Evolutionary conservation across 2,329 filamentous ascomycete genomes (phyloP), one percentile per base, ranked within the genome.

Genomic region (Colletotrichum neosansevieriae): DNA sequence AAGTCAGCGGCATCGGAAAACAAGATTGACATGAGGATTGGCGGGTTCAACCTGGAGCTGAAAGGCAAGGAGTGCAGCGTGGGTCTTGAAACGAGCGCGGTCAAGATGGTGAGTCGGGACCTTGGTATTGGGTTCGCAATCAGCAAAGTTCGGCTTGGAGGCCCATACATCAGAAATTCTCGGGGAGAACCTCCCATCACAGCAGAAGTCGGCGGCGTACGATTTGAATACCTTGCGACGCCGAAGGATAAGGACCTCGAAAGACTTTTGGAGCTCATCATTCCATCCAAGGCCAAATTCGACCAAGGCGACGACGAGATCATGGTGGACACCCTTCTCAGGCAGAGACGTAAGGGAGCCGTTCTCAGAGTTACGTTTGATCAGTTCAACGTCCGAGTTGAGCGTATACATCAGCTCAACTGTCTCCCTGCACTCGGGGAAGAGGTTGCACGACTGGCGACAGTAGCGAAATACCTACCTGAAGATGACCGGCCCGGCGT

Each of bases 401-500:
- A 84, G 7, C 88, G 90, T 69, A 79, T 93, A 44, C 82, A 87
- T 11, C 88, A 91, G 71, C 81, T 97, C 15, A 83, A 87, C 10
- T 87, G 88, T 47, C 83, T 99, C 13, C 88, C 91, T 7, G 85
- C 86, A 11, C 85, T 99, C 9, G 91, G 88, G 0, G 90, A 92
- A 71, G 96, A 99, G 74, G 78, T 98, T 56, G 86, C 91, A 6
- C 93, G 92, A 72, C 83, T 99, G 5, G 93, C 94, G 0, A 94
- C 90, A 0, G 94, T 99, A 29, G 88, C 95, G 6, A 98, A 98
- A 76, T 98, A 98, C 76, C 85, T 99, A 2, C 95, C 96, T 0
- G 95, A 99, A 73, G 96, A 99, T 78, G 95, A 99, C 74, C 88
- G 94, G 2, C 96, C 96, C 2, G 96, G 96, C 0, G 83, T 98